Conservation (phyloP, 176 grass and related monocot genomes). For the Triticum aestivum region DNA sequence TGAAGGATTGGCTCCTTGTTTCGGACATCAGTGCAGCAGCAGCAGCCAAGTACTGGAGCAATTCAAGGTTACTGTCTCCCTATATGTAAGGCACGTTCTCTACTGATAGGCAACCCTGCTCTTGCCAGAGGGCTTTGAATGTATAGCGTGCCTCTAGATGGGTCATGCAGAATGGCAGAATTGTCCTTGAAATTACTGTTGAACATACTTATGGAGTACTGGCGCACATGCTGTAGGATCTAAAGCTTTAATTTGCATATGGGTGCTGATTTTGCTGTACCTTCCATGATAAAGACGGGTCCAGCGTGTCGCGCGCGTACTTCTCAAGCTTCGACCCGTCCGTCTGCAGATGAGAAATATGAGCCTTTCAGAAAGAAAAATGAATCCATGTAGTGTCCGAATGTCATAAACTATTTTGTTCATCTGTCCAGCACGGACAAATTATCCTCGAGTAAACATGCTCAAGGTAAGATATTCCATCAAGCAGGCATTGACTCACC, state of each 20-base stretch:
- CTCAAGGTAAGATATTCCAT: neutral
- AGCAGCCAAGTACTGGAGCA: neutral
- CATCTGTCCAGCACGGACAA: neutral
- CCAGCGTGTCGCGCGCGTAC: conserved; percentile 41
- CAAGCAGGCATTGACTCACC: conserved; percentile 45
- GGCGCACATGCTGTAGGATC: conserved; percentile 29
- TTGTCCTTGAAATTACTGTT: conserved; percentile 1
- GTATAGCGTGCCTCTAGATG: neutral
- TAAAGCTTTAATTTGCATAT: conserved; percentile 13
- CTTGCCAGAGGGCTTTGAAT: conserved; percentile 12
- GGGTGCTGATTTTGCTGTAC: conserved; percentile 30
- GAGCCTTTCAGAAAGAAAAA: conserved; percentile 13
- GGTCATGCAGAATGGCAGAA: neutral
- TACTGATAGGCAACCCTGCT: conserved; percentile 6
- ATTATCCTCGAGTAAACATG: conserved; percentile 1
- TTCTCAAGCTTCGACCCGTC: conserved; percentile 64
- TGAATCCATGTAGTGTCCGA: neutral
- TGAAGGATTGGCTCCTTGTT: neutral
- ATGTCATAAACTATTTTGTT: neutral
- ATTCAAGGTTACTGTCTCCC: conserved; percentile 31
- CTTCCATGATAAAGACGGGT: conserved; percentile 86
- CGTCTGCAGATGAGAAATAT: conserved; percentile 36
- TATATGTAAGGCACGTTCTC: neutral
- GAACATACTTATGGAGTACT: neutral
- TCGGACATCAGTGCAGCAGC: neutral